Evolutionary conservation across 345 rosid species (phyloP), one percentile per base, ranked within the genome.

Genomic region (Garcia nutans): DNA sequence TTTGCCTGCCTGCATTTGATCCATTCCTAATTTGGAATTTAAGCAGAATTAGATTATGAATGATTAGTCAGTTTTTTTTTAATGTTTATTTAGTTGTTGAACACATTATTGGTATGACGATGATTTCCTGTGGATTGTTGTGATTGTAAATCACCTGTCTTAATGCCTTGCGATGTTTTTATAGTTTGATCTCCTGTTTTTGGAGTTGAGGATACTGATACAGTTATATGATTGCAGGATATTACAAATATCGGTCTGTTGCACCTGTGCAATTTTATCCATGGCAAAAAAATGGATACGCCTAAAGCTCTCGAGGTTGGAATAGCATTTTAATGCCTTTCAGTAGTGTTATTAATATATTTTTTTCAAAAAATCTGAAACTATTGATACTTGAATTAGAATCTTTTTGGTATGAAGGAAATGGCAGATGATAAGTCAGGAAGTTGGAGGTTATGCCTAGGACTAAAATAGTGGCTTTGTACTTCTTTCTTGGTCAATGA

Each of bases 231-330:
- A 17, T 71, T 52, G 58, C 84, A 82, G 84, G 79, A 78, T 74
- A 47, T 78, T 58, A 79, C 81, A 74, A 82, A 82, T 82, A 66
- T 70, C 79, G 82, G 84, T 41, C 76, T 82, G 17, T 12, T 71
- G 65, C 78, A 74, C 79, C 49, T 82, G 10, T 82, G 84, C 81
- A 78, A 78, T 75, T 74, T 70, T 66, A 77, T 78, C 60, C 65
- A 76, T 12, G 82, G 84, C 55, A 65, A 75, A 63, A 70, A 59
- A n/a, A 50, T 41, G 20, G 60, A 71, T n/a, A 74, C 74, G 76
- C 81, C 81, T 66, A 71, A 78, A 70, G 79, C 81, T 71, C 67
- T 82, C 45, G 77, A 82, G 84, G 84, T 82, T 49, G 16, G 79
- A 67, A 31, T 52, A 52, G 15, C 9, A 50, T 33, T 28, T 41